Conservation (phyloP, 1,284 basidiomycete species). For the Tylopilus orsonianus region DNA sequence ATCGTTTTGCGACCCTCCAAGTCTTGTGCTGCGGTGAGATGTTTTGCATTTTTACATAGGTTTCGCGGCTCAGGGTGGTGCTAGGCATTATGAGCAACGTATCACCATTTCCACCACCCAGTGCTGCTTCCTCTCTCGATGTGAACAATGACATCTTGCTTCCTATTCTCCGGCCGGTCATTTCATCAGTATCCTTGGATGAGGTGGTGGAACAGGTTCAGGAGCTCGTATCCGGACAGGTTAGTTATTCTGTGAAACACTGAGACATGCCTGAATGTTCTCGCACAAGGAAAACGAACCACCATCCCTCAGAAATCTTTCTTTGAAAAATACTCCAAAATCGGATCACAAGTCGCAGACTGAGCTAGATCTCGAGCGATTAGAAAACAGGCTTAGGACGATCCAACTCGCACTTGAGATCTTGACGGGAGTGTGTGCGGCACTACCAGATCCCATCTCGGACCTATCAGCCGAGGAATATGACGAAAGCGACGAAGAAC, state of each 20-base stretch:
- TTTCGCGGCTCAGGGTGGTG: background rate
- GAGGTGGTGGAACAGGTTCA: slow-evolving; percentile 54
- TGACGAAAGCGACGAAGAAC: slow-evolving; percentile 41
- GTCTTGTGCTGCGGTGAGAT: slow-evolving; percentile 71
- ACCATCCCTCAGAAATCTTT: slow-evolving; percentile 51
- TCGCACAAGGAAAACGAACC: slow-evolving; percentile 45
- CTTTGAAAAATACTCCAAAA: slow-evolving; percentile 60
- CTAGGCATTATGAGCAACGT: slow-evolving; percentile 78
- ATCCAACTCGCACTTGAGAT: slow-evolving; percentile 83
- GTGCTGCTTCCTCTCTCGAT: slow-evolving; percentile 62
- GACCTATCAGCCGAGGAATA: slow-evolving; percentile 32
- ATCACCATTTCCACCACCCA: slow-evolving; percentile 66
- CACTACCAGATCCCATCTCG: slow-evolving; percentile 70
- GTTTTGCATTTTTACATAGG: slow-evolving; percentile 1
- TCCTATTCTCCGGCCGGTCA: slow-evolving; percentile 69
- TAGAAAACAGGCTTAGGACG: slow-evolving; percentile 73
- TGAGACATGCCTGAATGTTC: slow-evolving; percentile 3
- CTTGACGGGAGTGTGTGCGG: slow-evolving; percentile 85
- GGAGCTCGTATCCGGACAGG: slow-evolving; percentile 56
- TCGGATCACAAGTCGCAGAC: slow-evolving; percentile 70
- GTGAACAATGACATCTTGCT: slow-evolving; percentile 71
- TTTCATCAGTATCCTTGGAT: slow-evolving; percentile 61
- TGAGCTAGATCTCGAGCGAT: slow-evolving; percentile 69
- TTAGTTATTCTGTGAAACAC: slow-evolving; percentile 29
- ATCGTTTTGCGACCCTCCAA: slow-evolving; percentile 54